These are phyloP conservation scores for Echium plantagineum DNA, from an alignment of 257 asterid species.

Conservation along the genomic window DNA sequence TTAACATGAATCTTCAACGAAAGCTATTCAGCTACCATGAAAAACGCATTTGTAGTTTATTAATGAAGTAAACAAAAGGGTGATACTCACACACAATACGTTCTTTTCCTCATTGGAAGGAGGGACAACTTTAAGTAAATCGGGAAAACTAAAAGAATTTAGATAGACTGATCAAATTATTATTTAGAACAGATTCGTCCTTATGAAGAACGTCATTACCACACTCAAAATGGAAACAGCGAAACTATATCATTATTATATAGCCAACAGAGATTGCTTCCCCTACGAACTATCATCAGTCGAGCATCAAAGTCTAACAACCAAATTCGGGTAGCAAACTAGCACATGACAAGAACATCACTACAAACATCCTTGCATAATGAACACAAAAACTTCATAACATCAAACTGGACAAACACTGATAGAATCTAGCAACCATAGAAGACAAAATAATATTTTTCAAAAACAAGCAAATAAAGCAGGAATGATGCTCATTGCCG, in stretches of 20 bases:
- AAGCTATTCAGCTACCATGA: no score
- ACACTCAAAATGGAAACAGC: not conserved
- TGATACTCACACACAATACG: not conserved
- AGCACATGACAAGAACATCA: not conserved
- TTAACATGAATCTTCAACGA: not conserved
- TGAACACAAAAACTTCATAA: no score
- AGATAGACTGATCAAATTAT: not conserved
- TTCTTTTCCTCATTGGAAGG: not conserved
- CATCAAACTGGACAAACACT: not conserved
- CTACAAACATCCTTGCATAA: not conserved
- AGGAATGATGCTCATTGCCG: not conserved
- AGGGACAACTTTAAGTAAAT: not conserved
- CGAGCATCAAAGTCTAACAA: not conserved
- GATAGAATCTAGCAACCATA: no score
- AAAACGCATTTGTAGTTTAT: no score
- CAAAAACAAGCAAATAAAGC: no score
- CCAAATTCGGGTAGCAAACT: not conserved
- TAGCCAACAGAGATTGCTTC: no score
- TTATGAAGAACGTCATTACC: not conserved
- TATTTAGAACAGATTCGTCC: not conserved
- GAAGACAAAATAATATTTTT: not conserved
- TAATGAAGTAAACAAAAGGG: not conserved
- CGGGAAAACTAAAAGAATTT: not conserved
- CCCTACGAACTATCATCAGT: not conserved
- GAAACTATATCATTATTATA: not conserved